phyloP scores from a whole-genome alignment of 2,329 filamentous ascomycete species.

The Claviceps sp. region DNA sequence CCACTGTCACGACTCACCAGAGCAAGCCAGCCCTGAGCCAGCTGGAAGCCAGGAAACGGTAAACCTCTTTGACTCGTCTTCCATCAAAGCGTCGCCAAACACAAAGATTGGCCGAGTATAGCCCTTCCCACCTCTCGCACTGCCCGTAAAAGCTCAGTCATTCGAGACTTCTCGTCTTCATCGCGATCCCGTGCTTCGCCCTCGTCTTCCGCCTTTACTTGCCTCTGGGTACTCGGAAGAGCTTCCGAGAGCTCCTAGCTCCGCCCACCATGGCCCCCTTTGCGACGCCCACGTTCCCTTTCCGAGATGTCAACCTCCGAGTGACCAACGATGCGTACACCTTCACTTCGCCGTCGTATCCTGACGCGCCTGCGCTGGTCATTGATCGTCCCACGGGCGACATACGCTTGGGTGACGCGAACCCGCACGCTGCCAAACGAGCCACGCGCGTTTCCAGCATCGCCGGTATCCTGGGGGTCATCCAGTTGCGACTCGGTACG shows the following conservation, averaged over 20 bases:
- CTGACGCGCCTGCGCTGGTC: conserved; percentile 73
- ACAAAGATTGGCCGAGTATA: no score
- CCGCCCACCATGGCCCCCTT: conserved; percentile 23
- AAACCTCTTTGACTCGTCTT: no score
- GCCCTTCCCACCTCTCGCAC: no score
- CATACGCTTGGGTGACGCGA: conserved; percentile 69
- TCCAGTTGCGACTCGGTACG: conserved; percentile 82
- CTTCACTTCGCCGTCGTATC: conserved; percentile 90
- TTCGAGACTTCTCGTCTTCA: background rate
- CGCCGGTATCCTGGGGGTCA: conserved; percentile 84
- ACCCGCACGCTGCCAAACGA: conserved; percentile 61
- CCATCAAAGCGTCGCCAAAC: no score
- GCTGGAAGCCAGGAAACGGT: no score
- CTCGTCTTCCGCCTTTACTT: background rate
- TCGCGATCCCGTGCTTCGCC: background rate
- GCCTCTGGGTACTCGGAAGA: background rate
- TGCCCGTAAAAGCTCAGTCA: background rate
- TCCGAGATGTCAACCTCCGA: conserved; percentile 94
- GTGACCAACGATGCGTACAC: conserved; percentile 85
- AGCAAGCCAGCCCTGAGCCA: no score
- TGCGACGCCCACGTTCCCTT: conserved; percentile 43
- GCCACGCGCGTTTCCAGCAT: conserved; percentile 70
- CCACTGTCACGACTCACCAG: no score
- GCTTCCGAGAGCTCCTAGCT: conserved; percentile 1
- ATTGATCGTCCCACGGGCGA: conserved; percentile 89